Base-by-base conservation (phyloP, 441 rosid species). In the Eutrema salsugineum region DNA sequence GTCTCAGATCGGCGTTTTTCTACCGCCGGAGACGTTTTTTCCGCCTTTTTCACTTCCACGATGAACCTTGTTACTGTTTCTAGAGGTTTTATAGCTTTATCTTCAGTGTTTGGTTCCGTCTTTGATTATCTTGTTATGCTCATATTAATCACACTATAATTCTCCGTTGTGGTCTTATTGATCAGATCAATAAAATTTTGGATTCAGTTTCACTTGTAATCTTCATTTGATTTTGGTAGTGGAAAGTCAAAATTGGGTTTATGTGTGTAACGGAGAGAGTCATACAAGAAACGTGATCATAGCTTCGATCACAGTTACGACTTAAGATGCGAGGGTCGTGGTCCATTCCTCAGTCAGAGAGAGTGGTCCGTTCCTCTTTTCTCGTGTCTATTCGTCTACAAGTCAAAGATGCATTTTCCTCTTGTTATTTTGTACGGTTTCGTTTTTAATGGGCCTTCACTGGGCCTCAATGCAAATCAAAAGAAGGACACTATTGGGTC, bases 11-110 rank as follows among this genome's bases (percentile, higher is more conserved):
- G 42, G 87, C 82, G 20, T 76, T 82, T 60, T 44, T 15, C 12
- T 59, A n/a, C 69, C 83, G 87, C 20, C 74, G 83, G 63, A 77
- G 80, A 76, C 80, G 88, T 40, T 78, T 85, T 72, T 67, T 72
- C 62, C 81, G 79, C 2, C 80, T 82, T 14, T 58, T 66, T 9
- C 78, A 72, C 35, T 46, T 17, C 42, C 46, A 70, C 8, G 44
- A 70, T 3, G 32, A 77, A 44, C 59, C 75, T 39, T 81, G 84
- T 36, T 75, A 78, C 19, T 78, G 81, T 58, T 85, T 81, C 68
- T 76, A 67, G 43, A 39, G 33, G 40, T 36, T 22, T 44, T 40
- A 17, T 40, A 17, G 16, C 9, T 49, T 49, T 38, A 8, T 12
- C 6, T 56, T 20, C 12, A 20, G 47, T 14, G 32, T n/a, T 27